Evolutionary conservation across 169 alveolate species (phyloP).

Genomic region (Perkinsus chesapeaki): DNA sequence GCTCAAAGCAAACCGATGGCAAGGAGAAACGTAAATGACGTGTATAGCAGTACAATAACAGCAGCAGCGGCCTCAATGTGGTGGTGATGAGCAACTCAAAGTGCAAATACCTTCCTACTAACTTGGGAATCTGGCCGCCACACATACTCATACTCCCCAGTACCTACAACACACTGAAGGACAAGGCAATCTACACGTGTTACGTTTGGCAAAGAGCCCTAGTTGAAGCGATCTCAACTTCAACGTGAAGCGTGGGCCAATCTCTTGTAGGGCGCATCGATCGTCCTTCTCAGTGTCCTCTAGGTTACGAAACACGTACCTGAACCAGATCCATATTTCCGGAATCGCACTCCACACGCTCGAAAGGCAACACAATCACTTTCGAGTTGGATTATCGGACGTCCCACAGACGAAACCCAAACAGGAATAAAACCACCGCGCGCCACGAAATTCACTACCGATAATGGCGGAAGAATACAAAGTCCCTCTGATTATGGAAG

Average conservation of each 20-base stretch:
- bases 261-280: slow-evolving; percentile 88
- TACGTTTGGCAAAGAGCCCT: slow-evolving; percentile 50
- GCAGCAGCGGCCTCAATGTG: no score
- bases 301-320: slow-evolving; percentile 54
- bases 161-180: neutral
- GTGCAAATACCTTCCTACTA: slow-evolving; percentile 73
- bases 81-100: slow-evolving; percentile 31
- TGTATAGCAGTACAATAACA: no score
- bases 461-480: slow-evolving; percentile 96
- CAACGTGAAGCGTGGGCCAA: slow-evolving; percentile 97
- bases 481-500: slow-evolving; percentile 97
- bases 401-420: no score
- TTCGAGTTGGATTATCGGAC: no score
- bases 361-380: no score
- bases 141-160: slow-evolving; percentile 71
- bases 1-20: no score
- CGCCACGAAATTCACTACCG: slow-evolving; percentile 59
- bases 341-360: no score
- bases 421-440: no score
- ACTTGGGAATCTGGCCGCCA: slow-evolving; percentile 87
- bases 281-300: slow-evolving; percentile 25
- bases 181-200: neutral
- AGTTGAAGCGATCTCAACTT: slow-evolving; percentile 85
- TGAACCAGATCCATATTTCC: no score
- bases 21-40: no score